A percentile compares a stretch with the other conserved stretches of the same genome.
These are phyloP conservation scores for Ajuga chamaepitys DNA, from an alignment of 257 asterid species.

Conservation along the genomic window DNA sequence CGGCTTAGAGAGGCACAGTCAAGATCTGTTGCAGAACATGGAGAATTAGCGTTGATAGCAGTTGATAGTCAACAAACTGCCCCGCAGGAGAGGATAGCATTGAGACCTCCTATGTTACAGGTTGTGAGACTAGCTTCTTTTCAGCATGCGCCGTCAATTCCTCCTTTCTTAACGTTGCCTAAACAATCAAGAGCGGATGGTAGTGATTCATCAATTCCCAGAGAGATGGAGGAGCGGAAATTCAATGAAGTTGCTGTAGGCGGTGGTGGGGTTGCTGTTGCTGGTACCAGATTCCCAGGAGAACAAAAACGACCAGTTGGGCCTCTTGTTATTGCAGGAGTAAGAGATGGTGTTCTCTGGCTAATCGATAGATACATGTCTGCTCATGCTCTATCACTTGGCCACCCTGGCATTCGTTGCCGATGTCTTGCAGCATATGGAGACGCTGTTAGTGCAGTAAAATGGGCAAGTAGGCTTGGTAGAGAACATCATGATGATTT, in stretches of 20 bases:
- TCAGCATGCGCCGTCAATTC: constrained; percentile 93
- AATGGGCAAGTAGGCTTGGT: constrained; percentile 98
- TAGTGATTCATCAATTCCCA: constrained; percentile 53
- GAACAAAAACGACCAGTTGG: constrained; percentile 97
- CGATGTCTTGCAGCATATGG: constrained; percentile 99
- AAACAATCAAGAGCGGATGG: constrained; percentile 67
- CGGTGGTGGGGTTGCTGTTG: constrained; percentile 96
- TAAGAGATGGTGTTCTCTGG: constrained; percentile 97
- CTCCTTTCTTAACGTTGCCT: constrained; percentile 82
- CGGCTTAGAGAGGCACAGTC: constrained; percentile 63
- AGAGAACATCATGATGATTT: constrained; percentile 98
- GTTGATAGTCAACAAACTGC: constrained; percentile 64
- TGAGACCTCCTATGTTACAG: constrained; percentile 96
- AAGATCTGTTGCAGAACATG: constrained; percentile 81
- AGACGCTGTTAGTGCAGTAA: constrained; percentile 97
- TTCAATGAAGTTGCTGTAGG: constrained; percentile 86
- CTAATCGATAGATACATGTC: constrained; percentile 86
- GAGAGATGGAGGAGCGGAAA: constrained; percentile 69
- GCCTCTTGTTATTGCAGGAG: constrained; percentile 87
- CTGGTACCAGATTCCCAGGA: constrained; percentile 93
- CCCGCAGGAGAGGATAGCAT: constrained; percentile 60
- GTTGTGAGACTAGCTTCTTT: constrained; percentile 92
- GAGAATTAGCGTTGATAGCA: constrained; percentile 80
- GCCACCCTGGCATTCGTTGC: constrained; percentile 97
- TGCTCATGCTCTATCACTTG: constrained; percentile 94